Evolutionary conservation across 1,139 yeast genomes (phyloP), one percentile per base, ranked within the genome.

Genomic region (Lodderomyces orthopsilosis): DNA sequence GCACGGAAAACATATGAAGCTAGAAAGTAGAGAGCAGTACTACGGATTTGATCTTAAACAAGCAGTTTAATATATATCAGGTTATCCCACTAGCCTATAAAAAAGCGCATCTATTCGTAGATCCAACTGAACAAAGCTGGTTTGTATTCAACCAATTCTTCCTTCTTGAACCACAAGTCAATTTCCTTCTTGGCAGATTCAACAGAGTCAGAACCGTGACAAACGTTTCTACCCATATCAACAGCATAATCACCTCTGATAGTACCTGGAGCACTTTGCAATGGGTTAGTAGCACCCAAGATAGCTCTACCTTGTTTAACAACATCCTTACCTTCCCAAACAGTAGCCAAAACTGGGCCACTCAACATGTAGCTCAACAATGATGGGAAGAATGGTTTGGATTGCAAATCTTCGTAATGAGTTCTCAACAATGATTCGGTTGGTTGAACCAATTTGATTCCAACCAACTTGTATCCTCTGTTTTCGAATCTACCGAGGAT

Each of bases 291-390:
- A 60, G 98, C 98, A 76, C 99, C 99, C 65, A 94, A 83, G 68
- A 94, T 84, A 64, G 80, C 85, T 79, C 99, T 88, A 70, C 98
- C 98, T 74, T 88, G 95, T 80, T 90, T 90, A 73, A 94, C 98
- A 70, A 84, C 98, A 67, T 93, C 97, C 81, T 91, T 93, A 75
- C 99, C 99, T 77, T 94, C 98, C 98, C 98, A 94, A 62, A 91
- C 98, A 68, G 96, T 94, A 61, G 98, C 98, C 63, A 93, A 82
- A 60, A 94, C 88, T 68, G 99, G 99, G 61, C 99, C 98, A 54
- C 97, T 89, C 70, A 81, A 79, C 99, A 94, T 93, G 90, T 91
- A 91, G 59, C 90, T 79, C 67, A 89, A 80, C 74, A 93, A 81
- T 55, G 89, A 81, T 68, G 98, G 96, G 94, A 91, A 93, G 81